These are phyloP conservation scores for Dioszegia crocea DNA, from an alignment of 768 basidiomycete genomes.

Conservation along the genomic window DNA sequence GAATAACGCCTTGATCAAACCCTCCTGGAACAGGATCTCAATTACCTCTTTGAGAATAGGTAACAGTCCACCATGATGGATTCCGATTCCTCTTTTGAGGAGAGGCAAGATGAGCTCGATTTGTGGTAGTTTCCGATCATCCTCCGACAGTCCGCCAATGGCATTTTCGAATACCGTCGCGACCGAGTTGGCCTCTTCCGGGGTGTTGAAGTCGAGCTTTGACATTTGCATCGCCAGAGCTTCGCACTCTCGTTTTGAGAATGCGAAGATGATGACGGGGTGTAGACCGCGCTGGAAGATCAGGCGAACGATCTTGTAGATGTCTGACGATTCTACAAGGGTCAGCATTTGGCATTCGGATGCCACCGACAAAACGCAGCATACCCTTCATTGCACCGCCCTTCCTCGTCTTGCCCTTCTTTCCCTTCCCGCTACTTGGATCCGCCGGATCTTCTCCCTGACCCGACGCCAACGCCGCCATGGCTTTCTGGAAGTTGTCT, in stretches of 20 bases:
- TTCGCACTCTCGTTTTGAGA: constrained; percentile 97
- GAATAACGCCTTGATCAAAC: constrained; percentile 94
- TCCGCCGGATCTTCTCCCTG: constrained; percentile 90
- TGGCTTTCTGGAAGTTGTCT: constrained; percentile 95
- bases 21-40: constrained; percentile 97
- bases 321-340: constrained; percentile 65
- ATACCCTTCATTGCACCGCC: constrained; percentile 84
- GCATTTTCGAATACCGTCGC: constrained; percentile 89
- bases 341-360: too few species aligned
- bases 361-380: constrained; percentile 11
- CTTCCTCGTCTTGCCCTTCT: constrained; percentile 87
- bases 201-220: constrained; percentile 92
- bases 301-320: constrained; percentile 96
- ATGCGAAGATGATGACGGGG: constrained; percentile 96
- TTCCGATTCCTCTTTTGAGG: constrained; percentile 89
- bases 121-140: constrained; percentile 86
- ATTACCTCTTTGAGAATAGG: constrained; percentile 98
- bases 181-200: constrained; percentile 85
- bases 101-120: constrained; percentile 88
- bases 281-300: constrained; percentile 97
- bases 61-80: constrained; percentile 95
- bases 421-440: constrained; percentile 73
- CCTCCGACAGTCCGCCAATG: constrained; percentile 76
- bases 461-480: constrained; percentile 82
- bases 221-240: constrained; percentile 81